Evolutionary conservation across 345 rosid species (phyloP).

Genomic region (Lumnitzera littorea): DNA sequence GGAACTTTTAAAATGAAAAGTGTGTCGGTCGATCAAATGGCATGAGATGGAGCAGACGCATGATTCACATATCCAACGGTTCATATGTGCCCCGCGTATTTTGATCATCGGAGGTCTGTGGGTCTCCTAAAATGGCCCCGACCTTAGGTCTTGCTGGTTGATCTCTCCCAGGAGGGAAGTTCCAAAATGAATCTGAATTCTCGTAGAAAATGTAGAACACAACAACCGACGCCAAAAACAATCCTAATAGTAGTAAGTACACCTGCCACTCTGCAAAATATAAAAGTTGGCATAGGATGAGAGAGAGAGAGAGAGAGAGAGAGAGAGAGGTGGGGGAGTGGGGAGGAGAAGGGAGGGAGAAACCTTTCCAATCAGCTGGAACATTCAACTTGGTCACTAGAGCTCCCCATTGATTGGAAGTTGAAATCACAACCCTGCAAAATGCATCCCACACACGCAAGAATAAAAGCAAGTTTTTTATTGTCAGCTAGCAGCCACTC

Average conservation of each 20-base stretch:
- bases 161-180: constrained; percentile 44
- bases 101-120: constrained; percentile 62
- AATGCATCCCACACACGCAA: constrained; percentile 3
- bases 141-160: constrained; percentile 51
- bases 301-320: too few relatives aligned
- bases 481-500: too few relatives aligned
- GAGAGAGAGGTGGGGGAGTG: neutral
- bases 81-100: constrained; percentile 30
- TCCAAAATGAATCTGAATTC: constrained; percentile 88
- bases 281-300: neutral
- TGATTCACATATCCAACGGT: constrained; percentile 48
- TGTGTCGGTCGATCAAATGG: neutral
- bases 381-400: constrained; percentile 73
- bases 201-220: constrained; percentile 72
- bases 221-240: constrained; percentile 76
- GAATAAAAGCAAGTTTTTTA: neutral
- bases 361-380: constrained; percentile 96
- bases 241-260: constrained; percentile 57
- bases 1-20: neutral
- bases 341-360: constrained; percentile 12
- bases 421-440: constrained; percentile 69
- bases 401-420: constrained; percentile 80
- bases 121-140: constrained; percentile 41
- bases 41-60: neutral
- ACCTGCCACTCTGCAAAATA: constrained; percentile 87